Percentiles rank a stretch among this genome's conserved stretches.
Evolutionary conservation across 345 rosid genomes (phyloP).

Genomic region (Aquilaria yunnanensis): DNA sequence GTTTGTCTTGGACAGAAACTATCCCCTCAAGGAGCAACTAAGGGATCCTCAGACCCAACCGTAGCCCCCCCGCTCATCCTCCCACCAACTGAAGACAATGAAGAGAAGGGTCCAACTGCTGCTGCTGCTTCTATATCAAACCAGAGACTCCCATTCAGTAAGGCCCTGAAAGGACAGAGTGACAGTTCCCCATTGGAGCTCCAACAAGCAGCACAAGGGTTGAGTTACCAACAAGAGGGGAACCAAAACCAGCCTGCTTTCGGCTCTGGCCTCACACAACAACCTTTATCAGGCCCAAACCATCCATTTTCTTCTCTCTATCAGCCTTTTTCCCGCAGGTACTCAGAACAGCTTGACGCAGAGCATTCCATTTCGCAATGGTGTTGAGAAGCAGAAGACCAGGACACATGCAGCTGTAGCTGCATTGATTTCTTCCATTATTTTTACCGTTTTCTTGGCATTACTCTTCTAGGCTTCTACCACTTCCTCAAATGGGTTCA

Average conservation of each 20-base stretch:
- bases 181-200: slow-evolving; percentile 17
- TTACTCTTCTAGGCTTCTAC: slow-evolving; percentile 5
- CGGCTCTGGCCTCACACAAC: slow-evolving; percentile 19
- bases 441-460: slow-evolving; percentile 5
- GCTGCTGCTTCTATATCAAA: not conserved
- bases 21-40: not conserved
- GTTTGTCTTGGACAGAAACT: slow-evolving; percentile 11
- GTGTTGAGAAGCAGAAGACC: slow-evolving; percentile 19
- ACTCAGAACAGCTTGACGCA: slow-evolving; percentile 25
- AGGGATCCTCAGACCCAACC: not conserved
- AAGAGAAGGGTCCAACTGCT: not conserved
- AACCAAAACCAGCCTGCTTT: slow-evolving; percentile 19
- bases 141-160: not conserved
- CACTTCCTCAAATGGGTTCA: slow-evolving; percentile 10
- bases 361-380: slow-evolving; percentile 26
- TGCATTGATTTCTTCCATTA: slow-evolving; percentile 8
- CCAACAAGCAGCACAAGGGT: slow-evolving; percentile 23
- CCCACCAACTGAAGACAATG: not conserved
- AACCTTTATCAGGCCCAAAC: slow-evolving; percentile 31
- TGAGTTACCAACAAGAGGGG: slow-evolving; percentile 19
- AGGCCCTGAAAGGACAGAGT: slow-evolving; percentile 10
- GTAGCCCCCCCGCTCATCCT: not conserved
- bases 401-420: not conserved
- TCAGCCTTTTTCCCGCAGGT: slow-evolving; percentile 25
- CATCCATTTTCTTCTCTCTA: slow-evolving; percentile 31